Base-by-base conservation (phyloP, 495 filamentous ascomycete genomes). In the Hypoxylon intermedium region DNA sequence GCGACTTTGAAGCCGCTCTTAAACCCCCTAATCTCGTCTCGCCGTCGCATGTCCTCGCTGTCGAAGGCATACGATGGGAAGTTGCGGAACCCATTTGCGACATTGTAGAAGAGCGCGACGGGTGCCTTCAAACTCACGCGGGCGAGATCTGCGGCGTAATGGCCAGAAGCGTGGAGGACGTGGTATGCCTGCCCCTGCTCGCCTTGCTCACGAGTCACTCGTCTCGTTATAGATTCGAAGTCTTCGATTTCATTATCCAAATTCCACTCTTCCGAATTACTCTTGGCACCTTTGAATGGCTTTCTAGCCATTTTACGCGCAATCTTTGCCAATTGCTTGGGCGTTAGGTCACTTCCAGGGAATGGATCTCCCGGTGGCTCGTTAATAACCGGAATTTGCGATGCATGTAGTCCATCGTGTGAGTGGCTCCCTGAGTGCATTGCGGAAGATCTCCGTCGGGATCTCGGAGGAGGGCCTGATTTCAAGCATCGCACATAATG, bases 11-110 rank as follows among this genome's bases (percentile, higher is more conserved):
- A 59, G 1, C 86, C 83, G 56, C 77, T 84, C 56, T 82, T 74
- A 23, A 85, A 49, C 23, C 81, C 83, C 2, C 77, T 83, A 0
- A 91, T 82, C 51, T 81, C 83, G 7, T 84, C 80, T 3, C 74
- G 70, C 21, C 76, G 72, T 33, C 78, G 74, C 2, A 89, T 83
- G 51, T 79, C 74, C 28, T 67, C 51, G 13, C 59, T 48, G 7
- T 19, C 43, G 12, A 46, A 62, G 9, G 37, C 28, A 9, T 42
- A 53, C 4, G 60, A 63, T 6, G 42, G 20, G 18, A 48, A 57
- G 16, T 62, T 62, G 6, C 34, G 58, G 26, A 57, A 47, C 3
- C 71, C 71, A 33, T 73, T 73, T 5, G 71, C 68, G 0, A 71
- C 23, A 24, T 71, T 69, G 26, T 73, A 73, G 26, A 71, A 68